Conservation (phyloP, 2,329 filamentous ascomycete species). For the Gaeumannomyces tritici region DNA sequence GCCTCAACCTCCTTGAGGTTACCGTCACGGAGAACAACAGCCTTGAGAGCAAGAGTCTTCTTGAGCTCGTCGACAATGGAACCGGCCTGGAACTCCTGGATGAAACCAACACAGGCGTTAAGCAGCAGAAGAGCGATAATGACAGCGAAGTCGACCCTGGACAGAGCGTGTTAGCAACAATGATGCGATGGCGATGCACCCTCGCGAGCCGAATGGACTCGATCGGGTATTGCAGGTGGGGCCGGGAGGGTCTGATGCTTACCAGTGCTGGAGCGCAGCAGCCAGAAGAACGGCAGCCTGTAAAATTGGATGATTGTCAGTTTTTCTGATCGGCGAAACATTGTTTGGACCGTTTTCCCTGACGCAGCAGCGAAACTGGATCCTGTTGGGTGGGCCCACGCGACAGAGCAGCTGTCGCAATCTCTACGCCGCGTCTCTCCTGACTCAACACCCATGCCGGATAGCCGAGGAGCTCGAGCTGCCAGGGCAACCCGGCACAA, state of each 20-base stretch:
- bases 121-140: constrained; percentile 67
- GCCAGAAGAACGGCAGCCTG: constrained; percentile 69
- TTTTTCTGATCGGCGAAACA: constrained; percentile 11
- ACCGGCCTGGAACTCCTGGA: constrained; percentile 83
- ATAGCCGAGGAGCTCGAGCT: background rate
- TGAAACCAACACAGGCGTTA: constrained; percentile 77
- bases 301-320: constrained; percentile 3
- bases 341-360: constrained; percentile 10
- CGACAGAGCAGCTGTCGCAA: constrained; percentile 1
- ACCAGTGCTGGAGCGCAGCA: constrained; percentile 71
- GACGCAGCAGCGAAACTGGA: background rate
- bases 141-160: constrained; percentile 77
- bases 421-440: background rate
- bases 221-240: background rate
- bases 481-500: too few species aligned
- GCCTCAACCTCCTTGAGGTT: constrained; percentile 71
- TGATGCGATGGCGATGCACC: background rate
- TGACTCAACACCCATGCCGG: constrained; percentile 2
- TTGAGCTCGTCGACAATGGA: constrained; percentile 87
- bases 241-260: background rate
- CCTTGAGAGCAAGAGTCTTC: constrained; percentile 70
- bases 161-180: background rate
- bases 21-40: constrained; percentile 76
- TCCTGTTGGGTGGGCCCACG: background rate
- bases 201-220: background rate